These are phyloP conservation scores for Coprinopsis sp. DNA, from an alignment of 768 basidiomycete genomes.

Conservation along the genomic window DNA sequence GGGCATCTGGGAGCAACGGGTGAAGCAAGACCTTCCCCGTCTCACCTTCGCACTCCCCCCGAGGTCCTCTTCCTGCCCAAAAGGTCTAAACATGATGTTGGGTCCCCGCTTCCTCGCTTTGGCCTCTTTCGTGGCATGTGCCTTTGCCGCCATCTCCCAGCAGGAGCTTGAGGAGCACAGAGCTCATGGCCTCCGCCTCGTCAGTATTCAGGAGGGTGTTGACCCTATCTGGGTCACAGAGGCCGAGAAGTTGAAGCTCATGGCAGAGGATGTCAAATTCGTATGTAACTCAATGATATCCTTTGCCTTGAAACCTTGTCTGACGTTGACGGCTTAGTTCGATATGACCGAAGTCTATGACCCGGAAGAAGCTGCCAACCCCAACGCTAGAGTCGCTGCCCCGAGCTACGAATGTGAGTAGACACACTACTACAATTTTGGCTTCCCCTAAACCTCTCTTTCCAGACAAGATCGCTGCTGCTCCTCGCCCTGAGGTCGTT, in stretches of 20 bases:
- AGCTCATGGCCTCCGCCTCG: slow-evolving; percentile 30
- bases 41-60: too few species aligned
- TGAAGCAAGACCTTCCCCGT: too few species aligned
- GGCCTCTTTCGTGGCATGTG: background rate
- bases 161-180: slow-evolving; percentile 30
- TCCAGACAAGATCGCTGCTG: slow-evolving; percentile 30
- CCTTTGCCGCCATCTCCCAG: slow-evolving; percentile 22
- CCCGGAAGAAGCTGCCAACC: slow-evolving; percentile 20
- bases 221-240: slow-evolving; percentile 40
- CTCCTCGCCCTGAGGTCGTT: slow-evolving; percentile 24
- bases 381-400: slow-evolving; percentile 17
- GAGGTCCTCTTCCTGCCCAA: too few species aligned
- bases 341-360: slow-evolving; percentile 39
- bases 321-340: slow-evolving; percentile 23
- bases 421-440: too few species aligned
- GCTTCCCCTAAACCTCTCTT: background rate
- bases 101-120: background rate
- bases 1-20: too few species aligned
- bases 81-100: too few species aligned
- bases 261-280: slow-evolving; percentile 30
- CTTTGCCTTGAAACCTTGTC: background rate
- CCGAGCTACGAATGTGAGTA: slow-evolving; percentile 27
- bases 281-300: slow-evolving; percentile 18
- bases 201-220: slow-evolving; percentile 31
- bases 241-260: slow-evolving; percentile 31